phyloP scores from a whole-genome alignment of 352 stramenopile species.

The Phytophthora pistaciae region DNA sequence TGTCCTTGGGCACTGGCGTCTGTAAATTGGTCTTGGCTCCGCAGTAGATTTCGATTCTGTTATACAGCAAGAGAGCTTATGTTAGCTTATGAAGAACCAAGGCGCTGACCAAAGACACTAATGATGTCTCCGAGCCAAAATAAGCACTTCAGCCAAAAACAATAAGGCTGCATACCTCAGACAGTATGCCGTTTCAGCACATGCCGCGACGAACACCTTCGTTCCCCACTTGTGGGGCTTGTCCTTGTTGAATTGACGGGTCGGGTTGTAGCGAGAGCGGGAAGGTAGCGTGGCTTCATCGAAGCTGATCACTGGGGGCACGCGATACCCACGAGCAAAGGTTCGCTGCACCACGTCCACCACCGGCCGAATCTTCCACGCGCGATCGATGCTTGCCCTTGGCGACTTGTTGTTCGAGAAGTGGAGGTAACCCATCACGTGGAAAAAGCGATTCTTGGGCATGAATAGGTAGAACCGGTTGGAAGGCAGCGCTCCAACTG shows the following conservation, averaged over 20 bases:
- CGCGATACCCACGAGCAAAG: too few relatives aligned
- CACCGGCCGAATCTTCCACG: too few relatives aligned
- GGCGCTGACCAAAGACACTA: not conserved
- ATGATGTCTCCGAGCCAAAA: not conserved
- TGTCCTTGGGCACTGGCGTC: not conserved
- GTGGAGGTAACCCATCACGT: conserved; percentile 24
- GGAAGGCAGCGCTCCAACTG: conserved; percentile 1
- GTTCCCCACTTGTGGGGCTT: not conserved
- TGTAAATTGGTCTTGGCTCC: not conserved
- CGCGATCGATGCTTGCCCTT: too few relatives aligned
- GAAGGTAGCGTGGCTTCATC: too few relatives aligned
- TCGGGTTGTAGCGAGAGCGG: too few relatives aligned
- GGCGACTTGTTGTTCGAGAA: too few relatives aligned
- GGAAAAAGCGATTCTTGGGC: not conserved
- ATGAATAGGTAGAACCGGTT: conserved; percentile 8
- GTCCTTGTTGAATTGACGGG: too few relatives aligned
- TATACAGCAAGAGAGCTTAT: not conserved
- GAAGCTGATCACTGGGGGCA: too few relatives aligned
- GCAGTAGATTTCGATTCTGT: not conserved
- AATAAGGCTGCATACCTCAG: not conserved
- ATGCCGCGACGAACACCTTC: not conserved
- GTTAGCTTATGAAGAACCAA: not conserved
- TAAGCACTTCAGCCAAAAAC: not conserved
- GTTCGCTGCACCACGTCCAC: too few relatives aligned
- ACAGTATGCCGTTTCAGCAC: not conserved